A percentile compares a stretch with the other conserved stretches of the same genome.
Conservation (phyloP, 208 protist species). For the Crithidia fasciculata region DNA sequence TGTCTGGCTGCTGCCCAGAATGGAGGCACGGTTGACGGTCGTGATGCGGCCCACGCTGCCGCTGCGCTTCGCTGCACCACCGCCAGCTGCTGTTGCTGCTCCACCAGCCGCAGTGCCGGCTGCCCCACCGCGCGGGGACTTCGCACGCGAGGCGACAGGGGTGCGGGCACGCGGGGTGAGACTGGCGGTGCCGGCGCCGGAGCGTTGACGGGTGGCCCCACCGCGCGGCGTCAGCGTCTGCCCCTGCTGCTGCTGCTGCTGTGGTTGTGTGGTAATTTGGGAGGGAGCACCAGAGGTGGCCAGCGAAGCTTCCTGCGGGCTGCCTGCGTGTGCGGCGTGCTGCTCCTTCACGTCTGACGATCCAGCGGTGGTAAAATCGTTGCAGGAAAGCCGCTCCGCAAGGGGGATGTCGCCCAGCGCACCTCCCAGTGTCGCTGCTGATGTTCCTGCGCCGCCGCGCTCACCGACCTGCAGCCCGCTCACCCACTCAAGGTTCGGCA, state of each 20-base stretch:
- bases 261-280: slow-evolving; percentile 7
- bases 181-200: slow-evolving; percentile 16
- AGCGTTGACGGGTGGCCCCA: slow-evolving; percentile 5
- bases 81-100: background rate
- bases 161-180: slow-evolving; percentile 20
- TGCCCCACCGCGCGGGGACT: slow-evolving; percentile 14
- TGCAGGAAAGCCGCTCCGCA: slow-evolving; percentile 3
- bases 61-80: slow-evolving; percentile 32
- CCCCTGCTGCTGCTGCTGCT: slow-evolving; percentile 6
- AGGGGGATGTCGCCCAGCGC: no score
- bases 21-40: slow-evolving; percentile 35
- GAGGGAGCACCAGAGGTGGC: background rate
- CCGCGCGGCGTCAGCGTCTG: slow-evolving; percentile 8
- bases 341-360: slow-evolving; percentile 10
- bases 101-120: background rate
- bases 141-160: slow-evolving; percentile 9
- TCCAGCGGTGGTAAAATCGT: background rate
- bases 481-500: slow-evolving; percentile 70
- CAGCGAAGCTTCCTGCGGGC: background rate
- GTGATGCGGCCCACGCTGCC: slow-evolving; percentile 43
- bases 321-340: background rate
- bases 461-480: slow-evolving; percentile 15
- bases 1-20: slow-evolving; percentile 20
- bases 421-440: background rate
- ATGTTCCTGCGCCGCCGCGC: background rate